Percentiles rank a stretch among this genome's conserved stretches.
Evolutionary conservation across 441 rosid genomes (phyloP).

Genomic region (Populus hybrid): DNA sequence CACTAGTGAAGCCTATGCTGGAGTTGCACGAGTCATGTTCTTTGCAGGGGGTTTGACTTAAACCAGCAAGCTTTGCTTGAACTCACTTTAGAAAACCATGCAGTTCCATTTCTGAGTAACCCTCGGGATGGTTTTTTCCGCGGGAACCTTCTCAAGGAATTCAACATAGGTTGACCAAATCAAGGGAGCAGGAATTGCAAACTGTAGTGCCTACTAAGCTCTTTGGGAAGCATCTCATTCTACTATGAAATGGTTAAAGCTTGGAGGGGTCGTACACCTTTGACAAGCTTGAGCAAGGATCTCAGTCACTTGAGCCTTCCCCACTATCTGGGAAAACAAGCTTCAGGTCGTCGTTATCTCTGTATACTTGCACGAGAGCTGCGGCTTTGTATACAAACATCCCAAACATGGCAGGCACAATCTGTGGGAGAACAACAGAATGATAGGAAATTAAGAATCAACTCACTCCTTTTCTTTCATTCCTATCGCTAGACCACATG

Average conservation of each 20-base stretch:
- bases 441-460: background rate
- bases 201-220: background rate
- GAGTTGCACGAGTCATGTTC: conserved; percentile 2
- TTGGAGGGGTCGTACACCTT: background rate
- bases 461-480: background rate
- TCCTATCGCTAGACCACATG: background rate
- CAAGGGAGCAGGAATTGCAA: background rate
- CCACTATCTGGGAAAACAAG: conserved; percentile 61
- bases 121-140: background rate
- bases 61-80: background rate
- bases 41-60: background rate
- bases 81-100: background rate
- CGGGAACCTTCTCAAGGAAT: background rate
- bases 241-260: background rate
- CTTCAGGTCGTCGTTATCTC: conserved; percentile 81
- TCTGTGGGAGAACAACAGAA: conserved; percentile 35
- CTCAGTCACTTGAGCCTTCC: conserved; percentile 31
- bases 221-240: background rate
- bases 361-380: conserved; percentile 83
- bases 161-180: background rate
- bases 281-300: background rate
- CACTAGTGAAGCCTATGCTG: background rate
- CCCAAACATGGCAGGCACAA: conserved; percentile 88
- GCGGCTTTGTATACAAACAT: conserved; percentile 97
- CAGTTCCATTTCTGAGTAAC: background rate